Conservation (phyloP, 179 eudicot species). For the Sideroxylon spinosum region DNA sequence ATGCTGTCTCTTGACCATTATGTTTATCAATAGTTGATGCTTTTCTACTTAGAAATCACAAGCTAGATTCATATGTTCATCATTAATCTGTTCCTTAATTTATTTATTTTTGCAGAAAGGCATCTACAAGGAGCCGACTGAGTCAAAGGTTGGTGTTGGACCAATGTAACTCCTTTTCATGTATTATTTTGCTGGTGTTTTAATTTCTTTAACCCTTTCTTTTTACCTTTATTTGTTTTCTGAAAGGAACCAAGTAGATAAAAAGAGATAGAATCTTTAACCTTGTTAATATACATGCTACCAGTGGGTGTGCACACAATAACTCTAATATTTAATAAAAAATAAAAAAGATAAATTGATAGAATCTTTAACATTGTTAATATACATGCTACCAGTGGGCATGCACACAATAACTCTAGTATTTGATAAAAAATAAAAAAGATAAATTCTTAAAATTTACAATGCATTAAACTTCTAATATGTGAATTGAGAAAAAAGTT, state of each 20-base stretch:
- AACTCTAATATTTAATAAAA: too few relatives aligned
- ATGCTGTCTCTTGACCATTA: neutral
- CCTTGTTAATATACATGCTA: neutral
- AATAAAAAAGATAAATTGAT: neutral
- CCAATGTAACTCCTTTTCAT: neutral
- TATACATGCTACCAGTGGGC: neutral
- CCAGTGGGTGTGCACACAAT: too few relatives aligned
- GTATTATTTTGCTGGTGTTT: neutral
- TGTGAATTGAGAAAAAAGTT: too few relatives aligned
- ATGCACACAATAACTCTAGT: too few relatives aligned
- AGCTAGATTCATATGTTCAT: neutral
- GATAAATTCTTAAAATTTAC: too few relatives aligned
- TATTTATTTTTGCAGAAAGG: constrained; percentile 66
- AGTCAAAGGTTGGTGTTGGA: constrained; percentile 55
- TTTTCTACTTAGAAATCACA: neutral
- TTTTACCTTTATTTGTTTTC: neutral
- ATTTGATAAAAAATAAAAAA: too few relatives aligned
- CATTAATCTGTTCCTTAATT: constrained; percentile 8
- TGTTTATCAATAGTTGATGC: neutral
- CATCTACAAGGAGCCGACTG: constrained; percentile 60
- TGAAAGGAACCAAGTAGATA: neutral
- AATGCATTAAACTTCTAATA: too few relatives aligned
- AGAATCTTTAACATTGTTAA: neutral
- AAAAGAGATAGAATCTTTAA: neutral
- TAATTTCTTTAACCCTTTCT: neutral